Percentiles rank a stretch among this genome's conserved stretches.
Evolutionary conservation across 306 rosid genomes (phyloP).

Genomic region (Arachis hypogaea): DNA sequence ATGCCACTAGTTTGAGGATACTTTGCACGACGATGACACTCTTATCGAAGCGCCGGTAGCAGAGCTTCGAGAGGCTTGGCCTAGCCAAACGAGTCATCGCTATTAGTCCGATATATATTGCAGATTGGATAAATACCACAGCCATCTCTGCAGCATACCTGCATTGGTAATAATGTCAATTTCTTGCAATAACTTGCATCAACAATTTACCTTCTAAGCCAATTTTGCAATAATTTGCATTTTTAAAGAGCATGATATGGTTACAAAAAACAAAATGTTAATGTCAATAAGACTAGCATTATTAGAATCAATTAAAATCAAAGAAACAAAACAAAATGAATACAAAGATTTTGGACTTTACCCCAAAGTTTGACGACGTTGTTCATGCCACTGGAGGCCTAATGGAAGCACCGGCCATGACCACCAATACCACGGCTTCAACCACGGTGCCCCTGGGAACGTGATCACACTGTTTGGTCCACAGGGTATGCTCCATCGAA

Average conservation of each 20-base stretch:
- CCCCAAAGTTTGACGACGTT: slow-evolving; percentile 82
- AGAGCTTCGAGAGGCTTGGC: slow-evolving; percentile 72
- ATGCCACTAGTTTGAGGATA: slow-evolving; percentile 56
- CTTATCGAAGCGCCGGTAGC: slow-evolving; percentile 74
- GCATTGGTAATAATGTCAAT: slow-evolving; percentile 17
- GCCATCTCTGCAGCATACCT: slow-evolving; percentile 81
- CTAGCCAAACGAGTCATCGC: slow-evolving; percentile 70
- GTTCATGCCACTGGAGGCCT: slow-evolving; percentile 87
- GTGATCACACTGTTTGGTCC: slow-evolving; percentile 99
- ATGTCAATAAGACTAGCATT: neutral
- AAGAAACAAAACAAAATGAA: neutral
- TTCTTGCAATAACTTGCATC: slow-evolving; percentile 7
- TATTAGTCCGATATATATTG: slow-evolving; percentile 60
- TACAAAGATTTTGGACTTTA: slow-evolving; percentile 34
- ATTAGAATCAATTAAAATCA: slow-evolving; percentile 6
- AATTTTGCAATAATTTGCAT: too few relatives aligned
- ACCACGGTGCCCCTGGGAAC: slow-evolving; percentile 91
- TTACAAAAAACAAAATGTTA: neutral
- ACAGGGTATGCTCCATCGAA: slow-evolving; percentile 94
- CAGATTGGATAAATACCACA: slow-evolving; percentile 55
- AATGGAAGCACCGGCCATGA: slow-evolving; percentile 96
- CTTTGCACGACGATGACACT: slow-evolving; percentile 52
- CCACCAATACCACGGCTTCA: slow-evolving; percentile 99
- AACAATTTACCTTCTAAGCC: too few relatives aligned
- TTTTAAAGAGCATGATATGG: neutral